Evolutionary conservation across 1,284 basidiomycete genomes (phyloP).

Genomic region (Afroboletus lepidellus): DNA sequence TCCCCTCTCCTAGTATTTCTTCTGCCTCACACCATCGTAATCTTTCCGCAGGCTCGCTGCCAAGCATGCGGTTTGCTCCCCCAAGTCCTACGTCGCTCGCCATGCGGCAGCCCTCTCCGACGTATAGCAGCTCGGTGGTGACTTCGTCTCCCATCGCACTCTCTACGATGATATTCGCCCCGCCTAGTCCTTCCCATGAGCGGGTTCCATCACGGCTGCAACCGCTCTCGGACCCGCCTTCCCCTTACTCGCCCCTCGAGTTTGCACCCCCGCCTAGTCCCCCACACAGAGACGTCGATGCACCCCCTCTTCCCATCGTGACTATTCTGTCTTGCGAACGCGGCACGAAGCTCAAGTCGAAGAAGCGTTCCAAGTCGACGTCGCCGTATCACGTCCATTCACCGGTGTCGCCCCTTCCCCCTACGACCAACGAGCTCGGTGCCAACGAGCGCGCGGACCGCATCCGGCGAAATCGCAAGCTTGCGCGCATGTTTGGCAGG

Average conservation of each 20-base stretch:
- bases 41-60: slow-evolving; percentile 24
- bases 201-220: slow-evolving; percentile 6
- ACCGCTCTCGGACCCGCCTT: slow-evolving; percentile 24
- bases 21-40: slow-evolving; percentile 10
- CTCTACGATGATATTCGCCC: slow-evolving; percentile 30
- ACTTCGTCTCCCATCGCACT: slow-evolving; percentile 20
- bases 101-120: slow-evolving; percentile 9
- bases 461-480: slow-evolving; percentile 70
- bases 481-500: slow-evolving; percentile 75
- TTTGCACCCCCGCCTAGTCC: slow-evolving; percentile 26
- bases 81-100: slow-evolving; percentile 25
- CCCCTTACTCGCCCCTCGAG: slow-evolving; percentile 30
- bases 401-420: slow-evolving; percentile 36
- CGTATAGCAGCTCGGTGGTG: slow-evolving; percentile 5
- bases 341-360: slow-evolving; percentile 11
- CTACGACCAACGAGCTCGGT: slow-evolving; percentile 66
- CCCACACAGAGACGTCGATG: slow-evolving; percentile 24
- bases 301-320: slow-evolving; percentile 42
- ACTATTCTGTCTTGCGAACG: slow-evolving; percentile 35
- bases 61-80: slow-evolving; percentile 33
- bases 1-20: slow-evolving; percentile 21
- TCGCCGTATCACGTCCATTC: slow-evolving; percentile 24
- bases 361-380: slow-evolving; percentile 28
- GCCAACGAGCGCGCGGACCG: slow-evolving; percentile 69
- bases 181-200: slow-evolving; percentile 28